These are phyloP conservation scores for Chytriomyces confervae DNA, from an alignment of 192 early-diverging fungal species.

Conservation along the genomic window DNA sequence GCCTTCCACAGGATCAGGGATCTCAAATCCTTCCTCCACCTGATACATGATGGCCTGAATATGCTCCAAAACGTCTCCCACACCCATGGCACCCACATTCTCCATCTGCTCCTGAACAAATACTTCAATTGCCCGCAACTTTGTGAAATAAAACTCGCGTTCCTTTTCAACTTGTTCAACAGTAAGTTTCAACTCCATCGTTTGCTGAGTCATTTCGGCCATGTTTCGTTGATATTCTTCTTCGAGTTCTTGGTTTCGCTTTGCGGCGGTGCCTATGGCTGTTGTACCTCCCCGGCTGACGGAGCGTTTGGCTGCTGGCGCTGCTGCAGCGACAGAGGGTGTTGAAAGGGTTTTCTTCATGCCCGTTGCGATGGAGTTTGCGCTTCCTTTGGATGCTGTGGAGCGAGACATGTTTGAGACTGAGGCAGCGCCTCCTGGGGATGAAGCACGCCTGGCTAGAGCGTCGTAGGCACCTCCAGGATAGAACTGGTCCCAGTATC, in stretches of 20 bases:
- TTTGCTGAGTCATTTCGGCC: conserved; percentile 76
- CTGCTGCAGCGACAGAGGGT: not conserved
- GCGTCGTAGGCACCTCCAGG: conserved; percentile 89
- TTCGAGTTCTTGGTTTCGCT: conserved; percentile 17
- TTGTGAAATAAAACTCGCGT: conserved; percentile 95
- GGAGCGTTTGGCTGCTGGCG: not conserved
- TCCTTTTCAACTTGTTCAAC: conserved; percentile 97
- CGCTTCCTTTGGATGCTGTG: conserved; percentile 15
- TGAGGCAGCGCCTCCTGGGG: not conserved
- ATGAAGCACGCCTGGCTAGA: conserved; percentile 61
- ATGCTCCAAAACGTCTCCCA: conserved; percentile 64
- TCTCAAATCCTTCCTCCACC: conserved; percentile 83
- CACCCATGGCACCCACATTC: conserved; percentile 34
- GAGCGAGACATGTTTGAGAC: not conserved
- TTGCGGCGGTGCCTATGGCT: conserved; percentile 4
- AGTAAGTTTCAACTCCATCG: conserved; percentile 80
- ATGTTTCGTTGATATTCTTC: conserved; percentile 68
- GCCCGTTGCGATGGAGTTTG: conserved; percentile 32
- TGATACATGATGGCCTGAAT: conserved; percentile 91
- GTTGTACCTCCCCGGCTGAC: too few species aligned
- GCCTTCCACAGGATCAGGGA: conserved; percentile 58
- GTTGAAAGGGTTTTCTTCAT: conserved; percentile 45
- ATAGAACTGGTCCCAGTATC: conserved; percentile 90
- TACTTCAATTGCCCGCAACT: conserved; percentile 95
- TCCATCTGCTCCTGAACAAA: conserved; percentile 83